phyloP scores from a whole-genome alignment of 495 filamentous ascomycete genomes.

The Beverwykella pulmonaria region DNA sequence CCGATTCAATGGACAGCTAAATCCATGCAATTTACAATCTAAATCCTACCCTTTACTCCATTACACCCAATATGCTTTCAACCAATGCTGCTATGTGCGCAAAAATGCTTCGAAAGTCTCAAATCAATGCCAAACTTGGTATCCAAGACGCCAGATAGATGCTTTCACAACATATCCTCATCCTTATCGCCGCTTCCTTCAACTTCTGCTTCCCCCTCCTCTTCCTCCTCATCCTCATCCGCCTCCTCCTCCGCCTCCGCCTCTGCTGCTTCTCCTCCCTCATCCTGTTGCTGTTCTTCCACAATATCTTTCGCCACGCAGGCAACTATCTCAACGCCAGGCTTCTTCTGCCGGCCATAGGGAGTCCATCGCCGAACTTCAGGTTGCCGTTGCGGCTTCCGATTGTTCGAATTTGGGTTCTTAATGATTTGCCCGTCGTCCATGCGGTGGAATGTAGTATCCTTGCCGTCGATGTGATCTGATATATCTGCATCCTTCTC shows the following conservation, averaged over 20 bases:
- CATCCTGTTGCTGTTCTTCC: too few relatives aligned
- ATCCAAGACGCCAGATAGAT: background rate
- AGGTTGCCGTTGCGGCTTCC: conserved; percentile 13
- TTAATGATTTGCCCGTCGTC: conserved; percentile 37
- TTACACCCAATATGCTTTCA: background rate
- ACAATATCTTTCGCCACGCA: conserved; percentile 15
- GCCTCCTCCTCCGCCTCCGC: background rate
- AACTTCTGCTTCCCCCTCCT: conserved; percentile 4
- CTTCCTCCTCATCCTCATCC: background rate
- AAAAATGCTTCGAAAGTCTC: background rate
- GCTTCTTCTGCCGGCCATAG: conserved; percentile 26
- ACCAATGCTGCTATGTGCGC: background rate
- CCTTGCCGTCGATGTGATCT: conserved; percentile 35
- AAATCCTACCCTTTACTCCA: background rate
- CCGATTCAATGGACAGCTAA: too few relatives aligned
- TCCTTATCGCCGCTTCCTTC: conserved; percentile 13
- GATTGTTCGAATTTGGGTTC: conserved; percentile 32
- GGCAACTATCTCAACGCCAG: background rate
- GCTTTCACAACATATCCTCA: conserved; percentile 30
- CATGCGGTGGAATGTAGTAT: conserved; percentile 37
- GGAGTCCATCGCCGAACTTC: conserved; percentile 32
- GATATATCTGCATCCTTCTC: conserved; percentile 40
- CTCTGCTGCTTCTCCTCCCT: background rate
- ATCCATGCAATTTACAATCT: background rate
- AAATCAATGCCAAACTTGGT: background rate